Evolutionary conservation across 176 grass and related monocot species (phyloP).

Genomic region (Avena atlantica): DNA sequence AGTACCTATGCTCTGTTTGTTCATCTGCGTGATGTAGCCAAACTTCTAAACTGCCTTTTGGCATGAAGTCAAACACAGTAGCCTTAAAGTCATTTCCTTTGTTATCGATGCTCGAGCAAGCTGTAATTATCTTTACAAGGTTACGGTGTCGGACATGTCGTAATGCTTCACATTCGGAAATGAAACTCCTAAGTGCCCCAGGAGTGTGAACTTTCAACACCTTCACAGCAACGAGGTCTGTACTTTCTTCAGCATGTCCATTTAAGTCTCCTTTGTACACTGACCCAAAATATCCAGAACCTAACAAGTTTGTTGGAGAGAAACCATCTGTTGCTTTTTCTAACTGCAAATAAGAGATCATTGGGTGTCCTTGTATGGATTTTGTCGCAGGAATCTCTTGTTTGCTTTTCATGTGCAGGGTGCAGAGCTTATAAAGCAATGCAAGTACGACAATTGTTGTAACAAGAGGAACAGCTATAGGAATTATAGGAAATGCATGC

Average conservation of each 20-base stretch:
- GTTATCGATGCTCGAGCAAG: not conserved
- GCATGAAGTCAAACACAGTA: not conserved
- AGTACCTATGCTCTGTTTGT: not conserved
- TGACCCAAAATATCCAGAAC: not conserved
- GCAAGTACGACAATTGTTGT: not conserved
- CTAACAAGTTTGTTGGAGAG: not conserved
- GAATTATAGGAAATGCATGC: not conserved
- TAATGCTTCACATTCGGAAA: not conserved
- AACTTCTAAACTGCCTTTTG: not conserved
- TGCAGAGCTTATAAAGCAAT: not conserved
- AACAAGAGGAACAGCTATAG: not conserved
- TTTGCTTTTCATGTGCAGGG: not conserved
- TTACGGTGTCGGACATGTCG: not conserved
- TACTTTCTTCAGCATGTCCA: not conserved
- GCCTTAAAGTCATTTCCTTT: not conserved
- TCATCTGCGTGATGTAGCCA: not conserved
- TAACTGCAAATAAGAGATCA: not conserved
- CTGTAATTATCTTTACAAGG: not conserved
- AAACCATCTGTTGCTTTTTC: not conserved
- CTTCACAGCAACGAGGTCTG: not conserved
- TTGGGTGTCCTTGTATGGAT: not conserved
- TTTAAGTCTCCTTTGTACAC: not conserved
- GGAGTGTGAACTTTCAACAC: not conserved
- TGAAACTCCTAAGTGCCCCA: not conserved
- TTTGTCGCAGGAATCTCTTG: not conserved